These are phyloP conservation scores for Ustilago nuda DNA, from an alignment of 1,284 basidiomycete species.

Conservation along the genomic window DNA sequence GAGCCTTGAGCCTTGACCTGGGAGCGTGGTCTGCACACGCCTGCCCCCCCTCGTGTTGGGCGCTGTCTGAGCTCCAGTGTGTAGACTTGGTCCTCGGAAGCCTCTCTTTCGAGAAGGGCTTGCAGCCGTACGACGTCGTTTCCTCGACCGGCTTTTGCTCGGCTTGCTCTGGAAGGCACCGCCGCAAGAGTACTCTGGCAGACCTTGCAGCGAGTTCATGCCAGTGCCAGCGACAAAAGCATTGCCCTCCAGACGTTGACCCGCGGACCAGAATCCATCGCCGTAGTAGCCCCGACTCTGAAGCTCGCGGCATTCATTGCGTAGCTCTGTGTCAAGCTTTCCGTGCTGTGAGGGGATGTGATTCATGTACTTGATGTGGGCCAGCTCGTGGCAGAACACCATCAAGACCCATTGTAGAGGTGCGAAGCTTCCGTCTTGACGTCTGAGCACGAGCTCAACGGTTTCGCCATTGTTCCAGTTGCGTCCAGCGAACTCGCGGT, in stretches of 20 bases:
- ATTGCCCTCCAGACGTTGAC: conserved; percentile 47
- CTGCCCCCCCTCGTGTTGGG: conserved; percentile 45
- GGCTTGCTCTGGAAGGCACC: conserved; percentile 49
- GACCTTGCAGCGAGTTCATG: conserved; percentile 36
- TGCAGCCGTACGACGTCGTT: conserved; percentile 22
- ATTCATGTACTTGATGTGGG: conserved; percentile 62
- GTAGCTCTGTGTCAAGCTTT: conserved; percentile 49
- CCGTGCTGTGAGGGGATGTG: conserved; percentile 58
- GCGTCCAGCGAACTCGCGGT: conserved; percentile 58
- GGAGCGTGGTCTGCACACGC: conserved; percentile 30
- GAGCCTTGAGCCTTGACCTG: conserved; percentile 50
- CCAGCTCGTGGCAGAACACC: conserved; percentile 61
- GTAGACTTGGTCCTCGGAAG: conserved; percentile 52
- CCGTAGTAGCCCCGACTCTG: conserved; percentile 58
- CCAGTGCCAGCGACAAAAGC: conserved; percentile 43
- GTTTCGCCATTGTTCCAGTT: conserved; percentile 63
- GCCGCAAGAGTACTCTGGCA: conserved; percentile 57
- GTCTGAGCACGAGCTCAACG: conserved; percentile 55
- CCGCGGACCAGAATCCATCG: conserved; percentile 61
- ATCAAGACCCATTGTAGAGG: conserved; percentile 54
- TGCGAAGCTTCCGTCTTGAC: conserved; percentile 47
- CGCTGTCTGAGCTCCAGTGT: conserved; percentile 59
- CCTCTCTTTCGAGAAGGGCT: conserved; percentile 20
- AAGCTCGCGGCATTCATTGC: conserved; percentile 40
- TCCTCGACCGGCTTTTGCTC: conserved; percentile 21